These are phyloP conservation scores for Phaeodactylum tricornutum DNA, from an alignment of 108 stramenopile genomes.

Conservation along the genomic window DNA sequence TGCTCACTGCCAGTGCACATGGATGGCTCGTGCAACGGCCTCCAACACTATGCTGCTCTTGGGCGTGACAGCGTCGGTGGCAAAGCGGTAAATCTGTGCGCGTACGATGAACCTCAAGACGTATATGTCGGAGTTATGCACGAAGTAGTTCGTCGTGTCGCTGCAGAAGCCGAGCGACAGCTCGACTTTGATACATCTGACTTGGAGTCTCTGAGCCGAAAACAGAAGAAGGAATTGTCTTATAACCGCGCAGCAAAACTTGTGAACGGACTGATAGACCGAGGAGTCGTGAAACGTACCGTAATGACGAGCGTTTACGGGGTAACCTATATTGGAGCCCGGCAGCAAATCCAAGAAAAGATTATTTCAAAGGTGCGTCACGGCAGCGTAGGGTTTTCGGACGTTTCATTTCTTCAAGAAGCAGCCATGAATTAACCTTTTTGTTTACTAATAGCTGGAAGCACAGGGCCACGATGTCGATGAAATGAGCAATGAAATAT, in stretches of 20 bases:
- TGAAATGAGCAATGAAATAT: constrained; percentile 76
- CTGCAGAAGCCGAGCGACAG: constrained; percentile 47
- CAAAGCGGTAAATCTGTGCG: constrained; percentile 92
- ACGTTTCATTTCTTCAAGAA: background rate
- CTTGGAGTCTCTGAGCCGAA: constrained; percentile 34
- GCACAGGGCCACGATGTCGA: constrained; percentile 69
- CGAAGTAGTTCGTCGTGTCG: constrained; percentile 77
- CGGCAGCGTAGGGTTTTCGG: too few relatives aligned
- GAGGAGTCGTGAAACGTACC: constrained; percentile 98
- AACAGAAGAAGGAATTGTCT: constrained; percentile 41
- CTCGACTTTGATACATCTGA: constrained; percentile 51
- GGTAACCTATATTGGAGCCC: constrained; percentile 96
- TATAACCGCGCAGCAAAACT: constrained; percentile 27
- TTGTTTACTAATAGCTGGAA: constrained; percentile 37
- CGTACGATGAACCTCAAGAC: constrained; percentile 88
- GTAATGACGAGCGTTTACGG: constrained; percentile 99
- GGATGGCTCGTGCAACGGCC: constrained; percentile 99
- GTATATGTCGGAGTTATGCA: constrained; percentile 94
- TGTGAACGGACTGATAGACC: constrained; percentile 15
- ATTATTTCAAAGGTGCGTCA: constrained; percentile 55
- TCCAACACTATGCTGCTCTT: constrained; percentile 99
- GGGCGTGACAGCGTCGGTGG: constrained; percentile 95
- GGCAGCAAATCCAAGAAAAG: constrained; percentile 90
- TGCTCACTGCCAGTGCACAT: constrained; percentile 92
- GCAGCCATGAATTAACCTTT: background rate